Evolutionary conservation across 192 early-diverging fungal genomes (phyloP), one percentile per base, ranked within the genome.

Genomic region (Coemansia sp.): DNA sequence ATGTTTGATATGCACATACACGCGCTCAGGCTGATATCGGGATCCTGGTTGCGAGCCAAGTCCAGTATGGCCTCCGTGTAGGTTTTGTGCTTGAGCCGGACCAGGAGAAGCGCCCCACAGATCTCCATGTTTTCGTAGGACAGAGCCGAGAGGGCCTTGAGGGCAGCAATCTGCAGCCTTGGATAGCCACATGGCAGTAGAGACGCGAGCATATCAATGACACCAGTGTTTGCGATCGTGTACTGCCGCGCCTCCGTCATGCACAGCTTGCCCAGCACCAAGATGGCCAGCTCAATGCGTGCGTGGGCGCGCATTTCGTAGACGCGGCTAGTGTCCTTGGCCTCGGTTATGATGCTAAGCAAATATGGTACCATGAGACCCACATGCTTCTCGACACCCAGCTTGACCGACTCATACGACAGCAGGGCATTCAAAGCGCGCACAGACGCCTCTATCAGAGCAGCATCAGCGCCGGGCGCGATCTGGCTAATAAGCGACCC

Each of bases 51-150:
- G 11, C 73, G 78, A 26, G 63, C 78, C 37, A 81, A 55, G 26
- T 70, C 60, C 9, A 74, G 37, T 53, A 71, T 63, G 31, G 70
- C 62, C 16, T 50, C 50, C 62, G 59, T 26, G 35, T 74, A 62
- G 13, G 60, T 24, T 8, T 48, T 70, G 23, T 46, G 62, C 24
- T 57, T 59, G 59, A 66, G 60, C 1, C 21, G 8, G 13, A 66
- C 67, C 9, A 59, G 43, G 3, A 59, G 58, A 36, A 75, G 60
- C n/a, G 78, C 78, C 5, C 57, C 24, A 43, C 66, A 70, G 0
- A 75, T 75, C 60, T 81, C 78, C 55, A 50, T 65, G 40, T 81
- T 81, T 63, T 81, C 78, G 31, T 81, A 81, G 11, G 78, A 71
- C 39, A 81, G 38, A 13, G 78, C 78, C 11, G 73, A 63, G 46